A percentile compares a stretch with the other conserved stretches of the same genome.
phyloP scores from a whole-genome alignment of 106 monocot species.

The Allium cepa region DNA sequence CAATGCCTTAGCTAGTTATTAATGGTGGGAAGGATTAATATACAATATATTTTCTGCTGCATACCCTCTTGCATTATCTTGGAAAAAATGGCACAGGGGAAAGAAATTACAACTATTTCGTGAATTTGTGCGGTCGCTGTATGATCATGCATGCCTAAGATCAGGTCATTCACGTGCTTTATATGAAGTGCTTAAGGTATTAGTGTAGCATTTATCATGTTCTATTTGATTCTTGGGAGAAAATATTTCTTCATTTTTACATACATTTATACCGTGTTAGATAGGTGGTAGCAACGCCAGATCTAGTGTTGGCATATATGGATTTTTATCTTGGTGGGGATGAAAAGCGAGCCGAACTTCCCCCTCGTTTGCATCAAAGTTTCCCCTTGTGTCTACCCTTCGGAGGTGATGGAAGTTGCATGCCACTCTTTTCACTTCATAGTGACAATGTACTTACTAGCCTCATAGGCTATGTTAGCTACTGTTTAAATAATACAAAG shows the following conservation, averaged over 20 bases:
- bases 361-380: conserved; percentile 85
- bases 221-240: not conserved
- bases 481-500: not conserved
- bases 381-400: conserved; percentile 80
- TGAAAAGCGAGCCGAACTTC: conserved; percentile 94
- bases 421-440: too few species aligned
- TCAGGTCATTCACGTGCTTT: conserved; percentile 97
- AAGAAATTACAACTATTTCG: conserved; percentile 84
- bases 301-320: too few species aligned
- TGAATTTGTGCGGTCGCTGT: too few species aligned
- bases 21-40: conserved; percentile 98
- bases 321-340: too few species aligned
- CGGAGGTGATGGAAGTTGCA: too few species aligned
- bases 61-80: conserved; percentile 95
- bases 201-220: too few species aligned
- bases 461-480: conserved; percentile 78
- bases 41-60: conserved; percentile 70
- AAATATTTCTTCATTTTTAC: too few species aligned
- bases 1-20: too few species aligned
- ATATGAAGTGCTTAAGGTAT: conserved; percentile 99
- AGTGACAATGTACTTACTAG: too few species aligned
- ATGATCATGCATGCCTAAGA: conserved; percentile 94
- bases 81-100: conserved; percentile 95
- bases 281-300: conserved; percentile 97
- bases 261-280: not conserved